phyloP scores from a whole-genome alignment of 768 basidiomycete species.

The Suillus hirtellus region DNA sequence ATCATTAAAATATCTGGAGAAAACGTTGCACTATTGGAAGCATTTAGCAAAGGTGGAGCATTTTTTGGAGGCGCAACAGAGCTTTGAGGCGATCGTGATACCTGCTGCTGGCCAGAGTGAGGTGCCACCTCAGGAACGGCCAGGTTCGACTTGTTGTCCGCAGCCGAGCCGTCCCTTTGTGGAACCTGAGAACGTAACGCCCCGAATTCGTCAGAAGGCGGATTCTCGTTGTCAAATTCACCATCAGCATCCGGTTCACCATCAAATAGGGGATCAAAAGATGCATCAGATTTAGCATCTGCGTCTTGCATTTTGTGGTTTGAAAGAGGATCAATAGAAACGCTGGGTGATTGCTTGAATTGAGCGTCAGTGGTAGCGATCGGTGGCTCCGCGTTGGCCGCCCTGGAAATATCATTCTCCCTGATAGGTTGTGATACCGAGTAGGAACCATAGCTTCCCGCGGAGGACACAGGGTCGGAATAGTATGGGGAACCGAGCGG shows the following conservation, averaged over 20 bases:
- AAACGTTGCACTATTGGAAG: conserved; percentile 57
- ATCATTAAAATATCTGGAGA: conserved; percentile 88
- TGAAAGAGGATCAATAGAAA: conserved; percentile 27
- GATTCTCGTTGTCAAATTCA: conserved; percentile 32
- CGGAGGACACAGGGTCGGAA: conserved; percentile 26
- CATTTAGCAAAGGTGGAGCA: conserved; percentile 73
- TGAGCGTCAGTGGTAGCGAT: conserved; percentile 16
- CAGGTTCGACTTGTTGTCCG: conserved; percentile 23
- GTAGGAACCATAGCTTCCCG: conserved; percentile 26
- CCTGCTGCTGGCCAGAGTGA: conserved; percentile 25
- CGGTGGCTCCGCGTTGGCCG: conserved; percentile 25
- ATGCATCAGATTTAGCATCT: conserved; percentile 76
- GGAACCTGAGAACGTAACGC: conserved; percentile 19
- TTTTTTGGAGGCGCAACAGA: conserved; percentile 65
- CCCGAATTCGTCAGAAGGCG: conserved; percentile 19
- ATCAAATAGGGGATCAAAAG: conserved; percentile 89
- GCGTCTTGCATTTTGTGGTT: conserved; percentile 37
- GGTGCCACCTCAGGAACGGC: conserved; percentile 31
- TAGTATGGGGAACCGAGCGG: conserved; percentile 50
- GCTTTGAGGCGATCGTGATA: conserved; percentile 30
- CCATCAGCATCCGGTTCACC: conserved; percentile 71
- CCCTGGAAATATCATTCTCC: conserved; percentile 19
- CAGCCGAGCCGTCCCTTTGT: conserved; percentile 18
- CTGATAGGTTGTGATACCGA: conserved; percentile 13
- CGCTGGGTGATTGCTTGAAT: conserved; percentile 18